These are phyloP conservation scores for Eimeria necatrix DNA, from an alignment of 169 alveolate genomes.

Conservation along the genomic window DNA sequence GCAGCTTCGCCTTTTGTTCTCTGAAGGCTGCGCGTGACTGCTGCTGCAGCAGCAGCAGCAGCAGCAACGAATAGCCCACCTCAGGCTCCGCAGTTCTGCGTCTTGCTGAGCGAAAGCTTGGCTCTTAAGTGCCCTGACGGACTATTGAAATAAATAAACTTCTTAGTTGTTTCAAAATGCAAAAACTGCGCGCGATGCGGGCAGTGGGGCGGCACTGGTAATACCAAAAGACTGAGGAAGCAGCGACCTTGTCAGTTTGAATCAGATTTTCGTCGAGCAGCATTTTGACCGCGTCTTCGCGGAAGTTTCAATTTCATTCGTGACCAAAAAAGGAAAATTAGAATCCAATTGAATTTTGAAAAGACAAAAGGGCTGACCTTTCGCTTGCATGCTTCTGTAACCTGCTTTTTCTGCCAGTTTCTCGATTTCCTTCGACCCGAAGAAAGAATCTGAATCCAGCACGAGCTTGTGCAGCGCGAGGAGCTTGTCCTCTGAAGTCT, in stretches of 20 bases:
- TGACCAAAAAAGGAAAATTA: no score
- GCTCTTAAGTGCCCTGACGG: slow-evolving; percentile 73
- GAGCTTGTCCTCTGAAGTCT: slow-evolving; percentile 71
- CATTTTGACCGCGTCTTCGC: slow-evolving; percentile 74
- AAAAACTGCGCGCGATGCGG: background rate
- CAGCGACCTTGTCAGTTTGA: slow-evolving; percentile 66
- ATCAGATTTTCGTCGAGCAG: slow-evolving; percentile 75
- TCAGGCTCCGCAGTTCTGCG: slow-evolving; percentile 18
- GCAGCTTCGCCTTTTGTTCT: slow-evolving; percentile 52
- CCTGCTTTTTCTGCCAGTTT: slow-evolving; percentile 79
- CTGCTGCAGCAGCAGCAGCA: background rate
- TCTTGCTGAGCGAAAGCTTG: slow-evolving; percentile 50
- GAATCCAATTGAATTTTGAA: no score
- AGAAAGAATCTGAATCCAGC: slow-evolving; percentile 64
- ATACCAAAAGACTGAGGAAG: slow-evolving; percentile 74
- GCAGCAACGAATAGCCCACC: background rate
- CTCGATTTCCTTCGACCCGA: slow-evolving; percentile 77
- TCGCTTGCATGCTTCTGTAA: slow-evolving; percentile 72
- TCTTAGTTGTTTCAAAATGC: background rate
- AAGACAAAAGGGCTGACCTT: slow-evolving; percentile 14
- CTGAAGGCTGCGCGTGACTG: background rate
- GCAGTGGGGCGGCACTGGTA: background rate
- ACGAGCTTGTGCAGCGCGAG: slow-evolving; percentile 47
- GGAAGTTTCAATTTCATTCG: background rate
- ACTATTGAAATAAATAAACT: no score